These are phyloP conservation scores for Coemansia sp. DNA, from an alignment of 192 early-diverging fungal species.

Conservation along the genomic window DNA sequence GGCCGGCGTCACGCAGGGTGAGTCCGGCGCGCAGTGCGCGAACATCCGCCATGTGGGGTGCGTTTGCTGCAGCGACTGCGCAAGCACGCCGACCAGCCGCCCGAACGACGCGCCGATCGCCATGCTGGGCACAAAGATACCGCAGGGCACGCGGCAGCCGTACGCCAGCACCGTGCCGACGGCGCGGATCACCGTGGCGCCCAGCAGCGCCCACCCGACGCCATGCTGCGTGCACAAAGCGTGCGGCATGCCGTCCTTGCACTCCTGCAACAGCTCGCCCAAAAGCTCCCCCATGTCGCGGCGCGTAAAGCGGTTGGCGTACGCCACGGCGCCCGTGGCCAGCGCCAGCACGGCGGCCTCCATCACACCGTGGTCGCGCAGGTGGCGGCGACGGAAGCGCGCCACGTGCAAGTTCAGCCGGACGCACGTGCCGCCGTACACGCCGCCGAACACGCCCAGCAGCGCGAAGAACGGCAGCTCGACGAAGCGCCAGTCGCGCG, in stretches of 20 bases:
- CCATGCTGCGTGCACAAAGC: constrained; percentile 52
- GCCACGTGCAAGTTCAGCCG: constrained; percentile 68
- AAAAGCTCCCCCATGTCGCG: constrained; percentile 88
- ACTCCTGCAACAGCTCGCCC: constrained; percentile 71
- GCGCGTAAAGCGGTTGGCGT: constrained; percentile 70
- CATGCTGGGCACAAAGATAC: constrained; percentile 94
- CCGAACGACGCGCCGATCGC: constrained; percentile 91
- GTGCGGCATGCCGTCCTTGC: constrained; percentile 35
- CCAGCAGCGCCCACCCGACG: constrained; percentile 52
- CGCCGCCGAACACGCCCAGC: constrained; percentile 79
- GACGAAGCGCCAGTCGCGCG: constrained; percentile 93
- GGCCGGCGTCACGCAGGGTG: constrained; percentile 88
- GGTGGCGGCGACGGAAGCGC: constrained; percentile 65
- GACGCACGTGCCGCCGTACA: constrained; percentile 77
- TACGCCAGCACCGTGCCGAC: constrained; percentile 59
- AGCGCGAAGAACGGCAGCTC: constrained; percentile 80
- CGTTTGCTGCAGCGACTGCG: constrained; percentile 63
- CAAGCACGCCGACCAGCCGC: constrained; percentile 80
- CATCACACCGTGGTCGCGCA: constrained; percentile 62
- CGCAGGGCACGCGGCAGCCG: constrained; percentile 78
- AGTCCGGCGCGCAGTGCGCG: constrained; percentile 70
- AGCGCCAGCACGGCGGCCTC: constrained; percentile 64
- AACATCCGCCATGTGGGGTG: constrained; percentile 70
- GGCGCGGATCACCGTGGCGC: constrained; percentile 58
- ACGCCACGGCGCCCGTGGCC: constrained; percentile 62